These are phyloP conservation scores for Trichophyton rubrum DNA, from an alignment of 2,329 filamentous ascomycete species.

Conservation along the genomic window DNA sequence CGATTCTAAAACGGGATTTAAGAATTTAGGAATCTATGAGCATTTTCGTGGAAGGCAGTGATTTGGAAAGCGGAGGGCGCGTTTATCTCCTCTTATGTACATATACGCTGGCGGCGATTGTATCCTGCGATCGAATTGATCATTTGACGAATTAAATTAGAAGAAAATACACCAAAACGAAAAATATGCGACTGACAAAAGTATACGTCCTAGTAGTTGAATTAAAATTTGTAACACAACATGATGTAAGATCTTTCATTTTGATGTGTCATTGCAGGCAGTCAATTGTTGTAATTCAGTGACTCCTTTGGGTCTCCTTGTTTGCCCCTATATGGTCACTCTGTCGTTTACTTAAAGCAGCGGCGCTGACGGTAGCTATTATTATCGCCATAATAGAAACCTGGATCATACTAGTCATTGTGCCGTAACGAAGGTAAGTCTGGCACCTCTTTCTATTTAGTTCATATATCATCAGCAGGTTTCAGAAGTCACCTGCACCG, in stretches of 20 bases:
- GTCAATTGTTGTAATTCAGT: no score
- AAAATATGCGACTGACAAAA: neutral
- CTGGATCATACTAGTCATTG: no score
- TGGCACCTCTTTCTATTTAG: no score
- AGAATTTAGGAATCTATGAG: conserved; percentile 11
- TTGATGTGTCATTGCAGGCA: no score
- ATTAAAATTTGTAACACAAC: neutral
- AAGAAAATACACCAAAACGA: neutral
- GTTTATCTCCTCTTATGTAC: neutral
- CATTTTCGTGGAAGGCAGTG: conserved; percentile 28
- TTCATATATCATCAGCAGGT: neutral
- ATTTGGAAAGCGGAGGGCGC: conserved; percentile 48
- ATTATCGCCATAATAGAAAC: no score
- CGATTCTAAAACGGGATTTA: neutral
- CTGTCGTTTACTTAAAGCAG: no score
- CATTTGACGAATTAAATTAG: neutral
- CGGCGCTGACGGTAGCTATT: no score
- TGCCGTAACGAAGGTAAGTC: no score
- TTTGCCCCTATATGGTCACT: no score
- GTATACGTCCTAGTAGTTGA: neutral
- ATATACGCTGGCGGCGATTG: neutral
- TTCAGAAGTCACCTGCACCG: conserved; percentile 24
- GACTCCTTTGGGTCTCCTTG: no score
- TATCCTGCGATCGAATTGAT: neutral
- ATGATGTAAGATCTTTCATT: neutral